Percentiles rank a stretch among this genome's conserved stretches.
Evolutionary conservation across 2,329 filamentous ascomycete species (phyloP).

Genomic region (Cytospora chrysosperma): DNA sequence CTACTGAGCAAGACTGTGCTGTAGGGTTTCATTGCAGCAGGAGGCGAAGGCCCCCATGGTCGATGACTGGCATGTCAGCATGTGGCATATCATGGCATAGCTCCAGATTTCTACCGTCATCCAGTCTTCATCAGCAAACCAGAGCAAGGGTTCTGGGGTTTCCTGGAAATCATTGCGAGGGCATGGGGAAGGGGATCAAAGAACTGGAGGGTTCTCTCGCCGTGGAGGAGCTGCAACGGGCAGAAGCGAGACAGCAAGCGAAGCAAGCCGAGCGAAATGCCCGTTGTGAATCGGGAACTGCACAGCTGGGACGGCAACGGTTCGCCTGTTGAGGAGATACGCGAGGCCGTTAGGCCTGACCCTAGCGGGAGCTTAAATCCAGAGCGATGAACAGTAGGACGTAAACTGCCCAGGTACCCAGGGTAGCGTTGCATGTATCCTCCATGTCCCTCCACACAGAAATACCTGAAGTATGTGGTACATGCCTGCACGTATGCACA

Average conservation of each 20-base stretch:
- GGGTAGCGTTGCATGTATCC: background rate
- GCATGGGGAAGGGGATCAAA: background rate
- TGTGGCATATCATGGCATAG: background rate
- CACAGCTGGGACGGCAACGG: conserved; percentile 7
- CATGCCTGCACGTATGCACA: background rate
- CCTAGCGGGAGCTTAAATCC: conserved; percentile 23
- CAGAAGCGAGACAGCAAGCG: conserved; percentile 15
- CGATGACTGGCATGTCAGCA: background rate
- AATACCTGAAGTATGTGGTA: background rate
- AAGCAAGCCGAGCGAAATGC: conserved; percentile 15
- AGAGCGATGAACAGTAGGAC: background rate
- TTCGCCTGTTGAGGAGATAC: conserved; percentile 22
- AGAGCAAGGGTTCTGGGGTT: background rate
- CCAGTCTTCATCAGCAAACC: background rate
- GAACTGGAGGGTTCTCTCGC: background rate
- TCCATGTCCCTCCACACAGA: background rate
- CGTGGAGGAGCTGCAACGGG: background rate
- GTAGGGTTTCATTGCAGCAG: background rate
- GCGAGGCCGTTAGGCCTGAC: conserved; percentile 22
- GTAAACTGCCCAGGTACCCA: background rate
- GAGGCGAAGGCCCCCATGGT: background rate
- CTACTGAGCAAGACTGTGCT: background rate
- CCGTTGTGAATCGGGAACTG: conserved; percentile 2
- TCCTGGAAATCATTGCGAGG: background rate
- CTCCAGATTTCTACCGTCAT: background rate